phyloP scores from a whole-genome alignment of 108 stramenopile species.

The Hondaea fermentalgiana region DNA sequence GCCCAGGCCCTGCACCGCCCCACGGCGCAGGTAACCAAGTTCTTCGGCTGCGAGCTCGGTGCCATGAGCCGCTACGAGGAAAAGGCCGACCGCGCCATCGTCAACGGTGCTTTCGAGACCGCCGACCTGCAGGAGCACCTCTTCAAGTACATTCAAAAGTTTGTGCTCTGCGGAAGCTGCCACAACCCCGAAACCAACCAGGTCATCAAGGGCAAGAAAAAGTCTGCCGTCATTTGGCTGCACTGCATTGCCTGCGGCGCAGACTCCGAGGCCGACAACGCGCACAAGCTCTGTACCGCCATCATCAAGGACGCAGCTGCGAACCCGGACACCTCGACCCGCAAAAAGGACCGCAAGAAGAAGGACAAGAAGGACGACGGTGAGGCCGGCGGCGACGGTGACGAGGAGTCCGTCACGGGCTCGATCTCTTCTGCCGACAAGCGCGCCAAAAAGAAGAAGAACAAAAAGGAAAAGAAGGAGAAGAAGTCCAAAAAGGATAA shows the following conservation, averaged over 20 bases:
- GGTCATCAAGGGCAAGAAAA: constrained; percentile 79
- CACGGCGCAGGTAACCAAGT: constrained; percentile 61
- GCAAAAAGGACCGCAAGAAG: constrained; percentile 64
- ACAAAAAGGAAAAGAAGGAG: constrained; percentile 31
- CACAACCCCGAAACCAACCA: constrained; percentile 90
- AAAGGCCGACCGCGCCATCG: constrained; percentile 84
- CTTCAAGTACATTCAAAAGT: constrained; percentile 81
- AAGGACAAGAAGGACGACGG: constrained; percentile 41
- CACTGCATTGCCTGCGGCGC: constrained; percentile 94
- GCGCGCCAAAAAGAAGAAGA: constrained; percentile 22
- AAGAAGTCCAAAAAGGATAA: constrained; percentile 37
- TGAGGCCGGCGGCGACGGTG: constrained; percentile 55
- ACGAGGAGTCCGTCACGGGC: constrained; percentile 42
- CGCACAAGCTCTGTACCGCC: constrained; percentile 67
- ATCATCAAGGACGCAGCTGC: constrained; percentile 25
- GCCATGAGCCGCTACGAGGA: constrained; percentile 86
- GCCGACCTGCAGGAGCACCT: constrained; percentile 72
- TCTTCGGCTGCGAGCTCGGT: constrained; percentile 95
- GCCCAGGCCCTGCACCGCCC: constrained; percentile 69
- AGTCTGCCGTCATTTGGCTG: constrained; percentile 61
- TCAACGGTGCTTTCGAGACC: constrained; percentile 93
- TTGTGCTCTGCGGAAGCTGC: constrained; percentile 95
- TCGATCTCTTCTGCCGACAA: neutral
- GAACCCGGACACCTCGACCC: constrained; percentile 33
- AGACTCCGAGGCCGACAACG: constrained; percentile 86